Conservation (phyloP, 768 basidiomycete species). For the Naganishia randhawae region DNA sequence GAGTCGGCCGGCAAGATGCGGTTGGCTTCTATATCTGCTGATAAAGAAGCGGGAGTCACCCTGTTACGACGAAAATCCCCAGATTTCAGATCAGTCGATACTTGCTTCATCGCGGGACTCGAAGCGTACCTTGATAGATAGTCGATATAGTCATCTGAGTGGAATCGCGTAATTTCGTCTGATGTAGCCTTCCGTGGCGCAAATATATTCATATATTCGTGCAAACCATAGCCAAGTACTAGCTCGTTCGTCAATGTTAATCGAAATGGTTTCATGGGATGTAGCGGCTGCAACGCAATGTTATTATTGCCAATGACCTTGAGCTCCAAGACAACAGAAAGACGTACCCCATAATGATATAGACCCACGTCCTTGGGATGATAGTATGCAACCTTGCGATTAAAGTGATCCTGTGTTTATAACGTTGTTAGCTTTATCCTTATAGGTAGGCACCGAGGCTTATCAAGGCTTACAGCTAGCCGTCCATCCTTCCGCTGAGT, state of each 20-base stretch:
- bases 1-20: slow-evolving; percentile 16
- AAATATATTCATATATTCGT: slow-evolving; percentile 92
- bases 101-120: not conserved
- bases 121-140: slow-evolving; percentile 76
- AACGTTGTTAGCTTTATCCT: not conserved
- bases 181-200: slow-evolving; percentile 83
- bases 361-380: slow-evolving; percentile 89
- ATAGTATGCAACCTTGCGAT: slow-evolving; percentile 91
- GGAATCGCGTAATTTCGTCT: slow-evolving; percentile 83
- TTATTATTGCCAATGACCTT: slow-evolving; percentile 6
- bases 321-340: not conserved
- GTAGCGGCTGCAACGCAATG: slow-evolving; percentile 68
- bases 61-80: not conserved
- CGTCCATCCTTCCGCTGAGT: slow-evolving; percentile 41
- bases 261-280: slow-evolving; percentile 98
- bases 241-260: slow-evolving; percentile 93
- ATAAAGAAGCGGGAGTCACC: slow-evolving; percentile 23
- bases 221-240: slow-evolving; percentile 91
- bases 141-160: slow-evolving; percentile 92
- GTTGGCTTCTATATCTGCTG: slow-evolving; percentile 21
- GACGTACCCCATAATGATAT: slow-evolving; percentile 88
- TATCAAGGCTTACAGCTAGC: slow-evolving; percentile 43
- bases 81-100: not conserved
- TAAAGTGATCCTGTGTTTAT: slow-evolving; percentile 64
- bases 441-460: not conserved